Percentiles rank a stretch among this genome's conserved stretches.
Evolutionary conservation across 768 basidiomycete genomes (phyloP).

Genomic region (Brasilioporus rufonigricans): DNA sequence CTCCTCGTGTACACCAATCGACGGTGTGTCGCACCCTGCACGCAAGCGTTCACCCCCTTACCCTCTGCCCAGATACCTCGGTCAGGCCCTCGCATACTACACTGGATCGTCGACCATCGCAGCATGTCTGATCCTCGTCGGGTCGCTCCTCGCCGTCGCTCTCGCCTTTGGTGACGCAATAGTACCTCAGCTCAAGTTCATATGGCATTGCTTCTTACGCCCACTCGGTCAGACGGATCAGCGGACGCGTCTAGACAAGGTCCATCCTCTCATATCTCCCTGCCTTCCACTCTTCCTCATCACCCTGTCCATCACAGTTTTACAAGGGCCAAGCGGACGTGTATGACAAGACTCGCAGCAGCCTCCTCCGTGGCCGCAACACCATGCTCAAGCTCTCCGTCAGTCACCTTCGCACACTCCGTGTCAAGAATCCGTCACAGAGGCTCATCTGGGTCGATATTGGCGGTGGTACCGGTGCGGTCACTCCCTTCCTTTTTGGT

Average conservation of each 20-base stretch:
- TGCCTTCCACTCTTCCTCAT: neutral
- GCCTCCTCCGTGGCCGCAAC: slow-evolving; percentile 63
- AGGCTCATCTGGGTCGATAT: slow-evolving; percentile 76
- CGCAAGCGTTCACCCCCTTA: neutral
- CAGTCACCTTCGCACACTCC: slow-evolving; percentile 54
- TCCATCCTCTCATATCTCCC: slow-evolving; percentile 5
- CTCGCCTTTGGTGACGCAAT: slow-evolving; percentile 26
- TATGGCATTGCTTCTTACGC: slow-evolving; percentile 50
- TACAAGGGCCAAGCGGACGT: slow-evolving; percentile 68
- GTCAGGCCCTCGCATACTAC: slow-evolving; percentile 20
- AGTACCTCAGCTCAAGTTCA: slow-evolving; percentile 42
- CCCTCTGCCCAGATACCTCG: slow-evolving; percentile 13
- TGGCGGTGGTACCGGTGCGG: slow-evolving; percentile 65
- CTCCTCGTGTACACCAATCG: slow-evolving; percentile 19
- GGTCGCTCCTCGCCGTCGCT: slow-evolving; percentile 19
- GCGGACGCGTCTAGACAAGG: slow-evolving; percentile 45
- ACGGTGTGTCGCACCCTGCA: slow-evolving; percentile 10
- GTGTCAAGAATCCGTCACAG: slow-evolving; percentile 37
- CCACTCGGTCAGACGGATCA: slow-evolving; percentile 42
- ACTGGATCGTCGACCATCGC: slow-evolving; percentile 30
- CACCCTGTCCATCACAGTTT: slow-evolving; percentile 45
- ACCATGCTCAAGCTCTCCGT: slow-evolving; percentile 72
- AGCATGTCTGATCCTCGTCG: slow-evolving; percentile 27
- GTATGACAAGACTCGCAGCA: slow-evolving; percentile 64
- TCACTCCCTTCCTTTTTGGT: neutral